These are phyloP conservation scores for Ceriops decandra DNA, from an alignment of 345 rosid species.

Conservation along the genomic window DNA sequence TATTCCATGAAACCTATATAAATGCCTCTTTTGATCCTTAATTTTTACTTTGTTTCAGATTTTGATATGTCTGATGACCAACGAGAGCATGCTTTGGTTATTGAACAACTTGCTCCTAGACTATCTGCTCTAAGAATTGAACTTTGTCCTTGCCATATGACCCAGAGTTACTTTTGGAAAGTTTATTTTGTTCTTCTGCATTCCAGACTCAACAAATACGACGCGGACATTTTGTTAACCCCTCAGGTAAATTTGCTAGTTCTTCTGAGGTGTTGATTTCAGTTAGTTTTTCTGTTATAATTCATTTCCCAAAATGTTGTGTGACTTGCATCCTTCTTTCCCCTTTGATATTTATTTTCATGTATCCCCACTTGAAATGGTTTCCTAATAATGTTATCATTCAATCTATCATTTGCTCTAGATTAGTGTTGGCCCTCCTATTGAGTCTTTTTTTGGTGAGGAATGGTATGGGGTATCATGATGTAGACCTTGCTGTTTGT, in stretches of 20 bases:
- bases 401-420: too few species aligned
- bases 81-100: conserved; percentile 22
- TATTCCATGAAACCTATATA: not conserved
- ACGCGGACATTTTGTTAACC: conserved; percentile 28
- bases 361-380: not conserved
- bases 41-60: conserved; percentile 15
- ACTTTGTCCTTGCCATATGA: conserved; percentile 36
- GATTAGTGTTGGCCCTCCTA: too few species aligned
- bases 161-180: conserved; percentile 36
- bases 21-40: not conserved
- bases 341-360: not conserved
- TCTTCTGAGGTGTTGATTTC: not conserved
- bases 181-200: conserved; percentile 34
- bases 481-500: not conserved
- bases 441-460: not conserved
- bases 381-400: not conserved
- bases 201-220: conserved; percentile 29
- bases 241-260: conserved; percentile 26
- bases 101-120: conserved; percentile 34
- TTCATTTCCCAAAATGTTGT: too few species aligned
- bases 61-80: conserved; percentile 26
- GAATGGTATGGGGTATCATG: not conserved
- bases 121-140: conserved; percentile 33
- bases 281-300: not conserved
- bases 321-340: too few species aligned